A percentile compares a stretch with the other conserved stretches of the same genome.
Conservation (phyloP, 768 basidiomycete species). For the Boletus eberwhitei region DNA sequence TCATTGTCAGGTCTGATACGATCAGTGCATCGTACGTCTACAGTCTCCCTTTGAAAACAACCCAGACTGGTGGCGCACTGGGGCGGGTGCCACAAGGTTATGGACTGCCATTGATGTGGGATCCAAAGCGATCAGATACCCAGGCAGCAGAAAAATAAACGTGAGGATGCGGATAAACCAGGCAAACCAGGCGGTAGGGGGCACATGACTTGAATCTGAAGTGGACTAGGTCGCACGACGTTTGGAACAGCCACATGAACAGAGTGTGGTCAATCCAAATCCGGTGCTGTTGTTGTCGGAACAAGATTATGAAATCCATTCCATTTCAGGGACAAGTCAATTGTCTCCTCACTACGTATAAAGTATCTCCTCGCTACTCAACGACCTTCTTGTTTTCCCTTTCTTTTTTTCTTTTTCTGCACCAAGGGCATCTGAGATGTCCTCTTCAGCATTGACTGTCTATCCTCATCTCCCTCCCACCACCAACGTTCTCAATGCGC, state of each 20-base stretch:
- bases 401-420: not conserved
- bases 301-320: no score
- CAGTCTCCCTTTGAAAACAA: not conserved
- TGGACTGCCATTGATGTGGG: not conserved
- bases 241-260: no score
- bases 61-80: not conserved
- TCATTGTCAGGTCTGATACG: not conserved
- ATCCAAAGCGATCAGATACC: not conserved
- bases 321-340: not conserved
- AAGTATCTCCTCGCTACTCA: not conserved
- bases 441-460: slow-evolving; percentile 15
- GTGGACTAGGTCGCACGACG: no score
- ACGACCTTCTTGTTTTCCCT: not conserved
- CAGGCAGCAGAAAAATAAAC: not conserved
- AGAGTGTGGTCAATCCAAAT: no score
- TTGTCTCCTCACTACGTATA: slow-evolving; percentile 8
- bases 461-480: slow-evolving; percentile 32
- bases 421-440: slow-evolving; percentile 20
- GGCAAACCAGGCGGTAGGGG: not conserved
- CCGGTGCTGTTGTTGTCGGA: no score
- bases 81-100: not conserved
- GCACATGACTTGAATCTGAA: not conserved
- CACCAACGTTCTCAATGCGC: slow-evolving; percentile 30
- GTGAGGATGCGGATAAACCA: not conserved
- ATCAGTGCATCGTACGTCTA: no score